Percentiles rank a stretch among this genome's conserved stretches.
These are phyloP conservation scores for Guadua angustifolia DNA, from an alignment of 176 grass and related monocot genomes.

Conservation along the genomic window DNA sequence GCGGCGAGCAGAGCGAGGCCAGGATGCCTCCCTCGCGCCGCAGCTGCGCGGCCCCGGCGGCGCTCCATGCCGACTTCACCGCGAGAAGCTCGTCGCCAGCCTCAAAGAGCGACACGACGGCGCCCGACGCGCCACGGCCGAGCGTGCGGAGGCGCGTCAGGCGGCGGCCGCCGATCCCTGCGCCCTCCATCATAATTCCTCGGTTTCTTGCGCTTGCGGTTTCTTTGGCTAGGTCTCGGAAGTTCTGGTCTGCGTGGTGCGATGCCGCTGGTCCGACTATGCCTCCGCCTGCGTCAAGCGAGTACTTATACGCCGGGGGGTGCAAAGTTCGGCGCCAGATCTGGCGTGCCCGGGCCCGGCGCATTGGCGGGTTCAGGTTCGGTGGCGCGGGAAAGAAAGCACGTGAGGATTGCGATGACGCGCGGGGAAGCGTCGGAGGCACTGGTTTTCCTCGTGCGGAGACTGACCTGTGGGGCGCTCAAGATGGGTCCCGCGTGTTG, in stretches of 20 bases:
- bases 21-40: conserved; percentile 65
- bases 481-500: not conserved
- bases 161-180: conserved; percentile 4
- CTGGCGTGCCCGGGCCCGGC: conserved; percentile 18
- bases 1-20: conserved; percentile 59
- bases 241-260: not conserved
- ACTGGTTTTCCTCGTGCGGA: not conserved
- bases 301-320: conserved; percentile 41
- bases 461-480: conserved; percentile 41
- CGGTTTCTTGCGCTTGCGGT: conserved; percentile 1
- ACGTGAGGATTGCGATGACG: conserved; percentile 42
- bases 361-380: not conserved
- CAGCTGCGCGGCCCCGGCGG: conserved; percentile 45
- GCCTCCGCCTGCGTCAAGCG: not conserved
- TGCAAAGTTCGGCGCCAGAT: conserved; percentile 35
- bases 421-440: not conserved
- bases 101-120: conserved; percentile 60
- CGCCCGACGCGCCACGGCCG: conserved; percentile 59
- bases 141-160: conserved; percentile 58
- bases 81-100: conserved; percentile 53
- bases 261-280: conserved; percentile 14
- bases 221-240: conserved; percentile 18
- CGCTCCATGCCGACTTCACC: conserved; percentile 62
- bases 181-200: not conserved
- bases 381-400: conserved; percentile 32